Conservation (phyloP, 495 filamentous ascomycete species). For the Tuber calosporum region DNA sequence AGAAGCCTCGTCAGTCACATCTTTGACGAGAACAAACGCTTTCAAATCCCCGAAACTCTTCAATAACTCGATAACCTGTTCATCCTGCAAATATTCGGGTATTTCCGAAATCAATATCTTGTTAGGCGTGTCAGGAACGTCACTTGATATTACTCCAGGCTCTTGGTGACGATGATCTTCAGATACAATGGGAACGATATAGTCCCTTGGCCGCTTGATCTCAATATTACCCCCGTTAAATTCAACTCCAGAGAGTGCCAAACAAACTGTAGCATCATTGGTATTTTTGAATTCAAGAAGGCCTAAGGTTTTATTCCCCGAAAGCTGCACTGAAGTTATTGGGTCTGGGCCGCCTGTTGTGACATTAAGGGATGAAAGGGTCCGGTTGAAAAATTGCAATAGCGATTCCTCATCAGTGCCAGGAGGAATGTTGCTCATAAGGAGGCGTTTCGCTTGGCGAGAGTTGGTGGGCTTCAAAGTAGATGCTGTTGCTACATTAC, state of each 20-base stretch:
- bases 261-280: slow-evolving; percentile 79
- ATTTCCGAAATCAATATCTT: slow-evolving; percentile 92
- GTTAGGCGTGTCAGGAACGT: slow-evolving; percentile 84
- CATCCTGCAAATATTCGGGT: slow-evolving; percentile 76
- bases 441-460: slow-evolving; percentile 82
- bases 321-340: slow-evolving; percentile 74
- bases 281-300: slow-evolving; percentile 85
- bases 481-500: slow-evolving; percentile 62
- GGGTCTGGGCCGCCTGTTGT: slow-evolving; percentile 68
- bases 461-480: slow-evolving; percentile 87
- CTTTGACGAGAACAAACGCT: slow-evolving; percentile 85
- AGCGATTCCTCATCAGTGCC: slow-evolving; percentile 62
- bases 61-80: slow-evolving; percentile 82
- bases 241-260: slow-evolving; percentile 79
- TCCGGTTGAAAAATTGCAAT: slow-evolving; percentile 85
- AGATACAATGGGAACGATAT: slow-evolving; percentile 79
- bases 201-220: slow-evolving; percentile 90
- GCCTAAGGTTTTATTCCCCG: slow-evolving; percentile 69
- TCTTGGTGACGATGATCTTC: slow-evolving; percentile 58
- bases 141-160: slow-evolving; percentile 66
- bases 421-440: slow-evolving; percentile 72
- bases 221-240: slow-evolving; percentile 76
- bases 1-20: slow-evolving; percentile 75
- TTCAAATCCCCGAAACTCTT: slow-evolving; percentile 88
- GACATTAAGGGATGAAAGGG: slow-evolving; percentile 90